Evolutionary conservation across 208 protist genomes (phyloP).

Genomic region (Tritrichomonas musculus): DNA sequence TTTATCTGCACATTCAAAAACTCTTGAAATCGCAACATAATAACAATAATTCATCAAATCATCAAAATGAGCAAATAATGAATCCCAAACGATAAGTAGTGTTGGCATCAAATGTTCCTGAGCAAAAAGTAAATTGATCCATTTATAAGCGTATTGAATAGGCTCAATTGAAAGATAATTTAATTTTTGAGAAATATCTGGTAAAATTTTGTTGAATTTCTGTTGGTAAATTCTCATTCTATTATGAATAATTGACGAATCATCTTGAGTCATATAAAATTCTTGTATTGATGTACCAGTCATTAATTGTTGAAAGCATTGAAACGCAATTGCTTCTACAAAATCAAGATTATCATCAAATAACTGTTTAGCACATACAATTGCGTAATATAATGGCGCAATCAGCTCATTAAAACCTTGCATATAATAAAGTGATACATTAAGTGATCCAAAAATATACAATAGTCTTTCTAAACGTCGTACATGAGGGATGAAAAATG

Average conservation of each 20-base stretch:
- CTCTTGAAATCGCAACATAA: not conserved
- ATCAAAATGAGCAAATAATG: not conserved
- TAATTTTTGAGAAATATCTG: not conserved
- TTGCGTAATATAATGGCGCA: not conserved
- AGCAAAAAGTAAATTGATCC: not conserved
- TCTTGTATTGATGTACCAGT: not conserved
- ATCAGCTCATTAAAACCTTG: not conserved
- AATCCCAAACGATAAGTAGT: not conserved
- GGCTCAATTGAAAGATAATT: not conserved
- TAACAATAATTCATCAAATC: not conserved
- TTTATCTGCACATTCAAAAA: not conserved
- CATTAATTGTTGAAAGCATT: not conserved
- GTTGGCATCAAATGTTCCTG: not conserved
- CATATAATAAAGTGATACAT: not conserved
- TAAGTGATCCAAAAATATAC: not conserved
- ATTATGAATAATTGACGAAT: not conserved
- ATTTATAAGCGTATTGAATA: not conserved
- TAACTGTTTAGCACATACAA: not conserved
- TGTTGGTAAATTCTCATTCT: not conserved
- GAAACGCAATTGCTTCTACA: not conserved
- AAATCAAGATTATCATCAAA: not conserved
- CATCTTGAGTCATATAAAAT: not conserved
- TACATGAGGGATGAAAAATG: not conserved
- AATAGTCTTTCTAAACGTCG: not conserved
- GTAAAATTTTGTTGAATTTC: not conserved